Evolutionary conservation across 805 yeast species (phyloP), one percentile per base, ranked within the genome.

Genomic region (Cyberlindnera mrakii): DNA sequence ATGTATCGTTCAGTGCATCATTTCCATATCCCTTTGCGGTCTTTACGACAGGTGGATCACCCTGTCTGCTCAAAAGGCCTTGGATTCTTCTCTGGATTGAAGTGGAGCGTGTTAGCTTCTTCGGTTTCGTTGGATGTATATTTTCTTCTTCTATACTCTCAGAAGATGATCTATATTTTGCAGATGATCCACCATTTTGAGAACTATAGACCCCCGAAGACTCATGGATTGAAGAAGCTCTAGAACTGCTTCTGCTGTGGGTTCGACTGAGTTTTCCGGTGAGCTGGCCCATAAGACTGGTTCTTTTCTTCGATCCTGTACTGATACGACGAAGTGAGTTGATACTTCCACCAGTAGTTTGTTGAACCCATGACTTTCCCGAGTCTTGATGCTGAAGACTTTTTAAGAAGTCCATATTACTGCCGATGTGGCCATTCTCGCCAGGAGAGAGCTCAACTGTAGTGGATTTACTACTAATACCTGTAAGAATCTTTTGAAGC

Each of bases 1-100:
- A 29, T 3, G 33, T 13, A 5, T 29, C 25, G 15, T 39, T 39
- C 16, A 19, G 23, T 6, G 90, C 80, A 57, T 74, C 85, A 57
- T 78, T 77, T 7, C 96, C 96, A 60, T 89, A 88, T 0, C 96
- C 96, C 5, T 70, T 62, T 0, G 96, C 96, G 0, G 91, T 80
- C 52, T 76, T 81, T 15, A 64, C 58, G 0, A 74, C 65, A 3
- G 75, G 74, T 11, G 75, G 74, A 35, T 5, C 74, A 64, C 40
- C 62, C 60, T 47, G 59, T 62, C 51, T 69, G 66, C 39, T 52
- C 30, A 56, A 37, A n/a, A 58, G 36, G 4, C 57, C 57, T 40
- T 54, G 57, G 5, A 58, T 57, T 30, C 61, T 45, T 44, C 58
- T 55, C 46, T 57, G 61, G 35, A 58, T 58, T 1, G 62, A 57